A percentile compares a stretch with the other conserved stretches of the same genome.
These are phyloP conservation scores for Trichoderma reesei DNA, from an alignment of 495 filamentous ascomycete species.

Conservation along the genomic window DNA sequence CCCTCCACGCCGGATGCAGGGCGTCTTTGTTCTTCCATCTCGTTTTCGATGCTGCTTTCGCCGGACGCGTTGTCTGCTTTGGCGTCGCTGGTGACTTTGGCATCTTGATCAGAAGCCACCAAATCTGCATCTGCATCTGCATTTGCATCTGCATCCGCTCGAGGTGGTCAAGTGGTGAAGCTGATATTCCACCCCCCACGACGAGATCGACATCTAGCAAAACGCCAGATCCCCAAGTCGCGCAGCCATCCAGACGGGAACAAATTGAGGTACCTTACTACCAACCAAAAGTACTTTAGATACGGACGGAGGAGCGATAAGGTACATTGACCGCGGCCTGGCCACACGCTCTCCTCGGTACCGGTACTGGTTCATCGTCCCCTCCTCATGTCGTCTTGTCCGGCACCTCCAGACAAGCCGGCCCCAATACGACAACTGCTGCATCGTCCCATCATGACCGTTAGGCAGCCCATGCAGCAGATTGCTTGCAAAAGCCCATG, in stretches of 20 bases:
- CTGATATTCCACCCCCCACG: not conserved
- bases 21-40: not conserved
- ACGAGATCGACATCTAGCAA: not conserved
- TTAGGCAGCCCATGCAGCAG: not conserved
- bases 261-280: too few relatives aligned
- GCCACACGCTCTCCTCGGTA: too few relatives aligned
- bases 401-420: not conserved
- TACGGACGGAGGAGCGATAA: too few relatives aligned
- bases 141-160: too few relatives aligned
- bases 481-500: not conserved
- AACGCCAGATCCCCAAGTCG: not conserved
- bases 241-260: not conserved
- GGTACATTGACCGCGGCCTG: too few relatives aligned
- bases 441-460: not conserved
- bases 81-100: not conserved
- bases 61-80: not conserved
- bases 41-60: not conserved
- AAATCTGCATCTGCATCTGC: too few relatives aligned
- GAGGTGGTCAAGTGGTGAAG: too few relatives aligned
- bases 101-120: not conserved
- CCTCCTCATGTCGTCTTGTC: too few relatives aligned
- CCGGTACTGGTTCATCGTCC: too few relatives aligned
- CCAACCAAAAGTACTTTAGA: too few relatives aligned
- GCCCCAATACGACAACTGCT: constrained; percentile 1
- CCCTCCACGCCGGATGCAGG: not conserved